Percentiles rank a stretch among this genome's conserved stretches.
Conservation (phyloP, 1,139 yeast genomes). For the Pichia sp. region DNA sequence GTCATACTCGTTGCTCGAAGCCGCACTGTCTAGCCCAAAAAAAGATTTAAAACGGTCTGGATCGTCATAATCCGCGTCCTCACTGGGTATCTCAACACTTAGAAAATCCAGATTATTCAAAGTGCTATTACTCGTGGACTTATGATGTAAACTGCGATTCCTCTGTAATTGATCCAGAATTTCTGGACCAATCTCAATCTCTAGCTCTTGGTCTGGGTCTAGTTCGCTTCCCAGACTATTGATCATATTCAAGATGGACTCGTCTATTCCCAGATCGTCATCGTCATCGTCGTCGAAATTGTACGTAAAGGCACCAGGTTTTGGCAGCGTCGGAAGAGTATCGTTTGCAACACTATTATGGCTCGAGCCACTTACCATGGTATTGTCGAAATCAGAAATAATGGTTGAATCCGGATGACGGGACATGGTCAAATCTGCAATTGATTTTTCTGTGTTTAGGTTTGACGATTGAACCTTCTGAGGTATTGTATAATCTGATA, state of each 20-base stretch:
- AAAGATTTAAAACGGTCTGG: conserved; percentile 11
- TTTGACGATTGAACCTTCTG: not conserved
- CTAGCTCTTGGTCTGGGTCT: conserved; percentile 9
- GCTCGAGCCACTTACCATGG: not conserved
- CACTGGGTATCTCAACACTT: conserved; percentile 14
- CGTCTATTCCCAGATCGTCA: conserved; percentile 5
- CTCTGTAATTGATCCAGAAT: not conserved
- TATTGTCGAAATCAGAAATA: not conserved
- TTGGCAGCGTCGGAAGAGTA: not conserved
- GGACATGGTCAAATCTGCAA: not conserved
- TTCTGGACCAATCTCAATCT: conserved; percentile 10
- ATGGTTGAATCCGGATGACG: conserved; percentile 3
- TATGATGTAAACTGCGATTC: not conserved
- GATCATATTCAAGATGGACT: conserved; percentile 9
- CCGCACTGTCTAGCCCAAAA: conserved; percentile 6
- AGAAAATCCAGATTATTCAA: conserved; percentile 13
- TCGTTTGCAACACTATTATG: not conserved
- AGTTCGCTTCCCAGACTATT: conserved; percentile 2
- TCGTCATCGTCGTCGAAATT: not conserved
- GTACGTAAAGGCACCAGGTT: conserved; percentile 2
- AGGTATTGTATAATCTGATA: not conserved
- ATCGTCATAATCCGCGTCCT: conserved; percentile 15
- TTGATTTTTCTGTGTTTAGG: not conserved
- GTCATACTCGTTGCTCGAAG: not conserved
- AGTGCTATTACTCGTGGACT: conserved; percentile 1